Evolutionary conservation across 176 grass and related monocot genomes (phyloP).

Genomic region (Aegilops umbellulata): DNA sequence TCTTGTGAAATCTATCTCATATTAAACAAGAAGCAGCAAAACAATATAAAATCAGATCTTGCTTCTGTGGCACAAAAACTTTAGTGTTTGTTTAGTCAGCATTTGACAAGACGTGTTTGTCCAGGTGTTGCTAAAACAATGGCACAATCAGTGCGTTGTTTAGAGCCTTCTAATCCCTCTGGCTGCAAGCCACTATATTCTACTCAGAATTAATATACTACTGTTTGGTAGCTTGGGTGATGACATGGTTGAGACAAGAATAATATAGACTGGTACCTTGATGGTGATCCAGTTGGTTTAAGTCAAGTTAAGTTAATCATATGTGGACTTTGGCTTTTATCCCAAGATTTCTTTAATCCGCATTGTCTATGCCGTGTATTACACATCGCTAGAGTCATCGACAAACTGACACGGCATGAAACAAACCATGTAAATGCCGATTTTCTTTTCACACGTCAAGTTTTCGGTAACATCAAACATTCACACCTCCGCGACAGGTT

Average conservation of each 20-base stretch:
- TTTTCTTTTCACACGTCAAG: conserved; percentile 17
- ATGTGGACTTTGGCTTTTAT: conserved; percentile 39
- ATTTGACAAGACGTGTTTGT: conserved; percentile 60
- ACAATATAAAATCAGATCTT: conserved; percentile 28
- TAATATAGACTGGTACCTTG: conserved; percentile 16
- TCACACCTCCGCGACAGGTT: background rate
- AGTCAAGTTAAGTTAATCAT: conserved; percentile 58
- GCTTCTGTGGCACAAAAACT: conserved; percentile 52
- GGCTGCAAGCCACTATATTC: conserved; percentile 33
- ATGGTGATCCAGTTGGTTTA: conserved; percentile 38
- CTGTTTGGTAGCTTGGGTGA: conserved; percentile 41
- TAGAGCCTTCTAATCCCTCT: conserved; percentile 47
- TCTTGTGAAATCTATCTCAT: conserved; percentile 28
- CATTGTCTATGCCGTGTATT: conserved; percentile 21
- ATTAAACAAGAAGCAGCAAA: conserved; percentile 8
- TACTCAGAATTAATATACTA: conserved; percentile 25
- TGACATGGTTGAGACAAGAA: conserved; percentile 26
- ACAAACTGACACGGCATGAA: conserved; percentile 31
- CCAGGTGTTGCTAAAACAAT: conserved; percentile 49
- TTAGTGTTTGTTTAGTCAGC: conserved; percentile 40
- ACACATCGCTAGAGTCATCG: conserved; percentile 16
- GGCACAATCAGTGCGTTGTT: conserved; percentile 41
- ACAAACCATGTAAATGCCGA: background rate
- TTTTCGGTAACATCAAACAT: background rate
- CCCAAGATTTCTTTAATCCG: background rate